Evolutionary conservation across 768 basidiomycete species (phyloP), one percentile per base, ranked within the genome.

Genomic region (Mycena latifolia): DNA sequence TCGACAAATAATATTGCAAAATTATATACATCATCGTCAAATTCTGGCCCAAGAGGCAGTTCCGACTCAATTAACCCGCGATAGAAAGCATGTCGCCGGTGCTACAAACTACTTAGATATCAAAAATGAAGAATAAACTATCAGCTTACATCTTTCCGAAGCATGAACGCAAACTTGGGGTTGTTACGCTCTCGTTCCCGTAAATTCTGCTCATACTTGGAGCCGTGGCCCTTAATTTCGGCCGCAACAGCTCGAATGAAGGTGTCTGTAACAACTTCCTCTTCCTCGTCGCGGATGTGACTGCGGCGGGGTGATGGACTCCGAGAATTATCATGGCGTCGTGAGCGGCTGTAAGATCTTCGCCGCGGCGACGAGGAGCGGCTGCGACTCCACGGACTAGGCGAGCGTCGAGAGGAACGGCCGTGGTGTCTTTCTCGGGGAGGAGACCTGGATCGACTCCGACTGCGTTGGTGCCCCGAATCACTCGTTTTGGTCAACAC

Each of bases 231-330:
- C 72, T 89, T 89, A 14, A 98, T 89, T 76, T 95, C 92, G 4
- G 86, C 86, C 22, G 95, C 95, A 6, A 98, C 95, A 17, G 92
- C 93, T 50, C 89, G 86, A 64, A 99, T 91, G 71, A 98, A 97
- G 15, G 86, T 87, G 61, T 95, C 92, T 7, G 92, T 93, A 18
- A 94, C 91, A 20, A 86, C 84, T 27, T 90, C 87, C 3, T 86
- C 89, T 27, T 91, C 91, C 47, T 87, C 88, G 20, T 80, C 72
- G 33, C 78, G 79, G 18, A 75, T 74, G 33, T 77, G 83, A 61
- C 74, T 78, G 25, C 75, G 78, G 48, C 79, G 79, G 25, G 86
- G 80, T 18, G 80, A 82, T 51, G 76, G 89, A 73, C 90, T 90
- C 27, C 83, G 80, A 45, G 85, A 85, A 57, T 81, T 81, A 46